A percentile compares a stretch with the other conserved stretches of the same genome.
Conservation (phyloP, 345 rosid genomes). For the Populus ilicifolia region DNA sequence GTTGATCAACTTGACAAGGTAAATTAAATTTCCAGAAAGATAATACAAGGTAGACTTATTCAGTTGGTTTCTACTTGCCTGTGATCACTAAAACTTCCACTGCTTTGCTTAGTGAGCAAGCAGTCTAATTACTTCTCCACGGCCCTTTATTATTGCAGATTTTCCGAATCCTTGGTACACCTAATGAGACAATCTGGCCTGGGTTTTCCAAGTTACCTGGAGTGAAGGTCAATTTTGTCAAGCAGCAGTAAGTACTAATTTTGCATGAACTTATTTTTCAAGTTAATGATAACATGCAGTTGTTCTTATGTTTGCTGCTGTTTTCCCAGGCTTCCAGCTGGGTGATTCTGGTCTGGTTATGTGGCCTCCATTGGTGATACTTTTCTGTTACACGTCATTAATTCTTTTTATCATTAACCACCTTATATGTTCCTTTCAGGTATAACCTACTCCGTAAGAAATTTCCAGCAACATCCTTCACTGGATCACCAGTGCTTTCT, state of each 20-base stretch:
- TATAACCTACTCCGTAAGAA: slow-evolving; percentile 92
- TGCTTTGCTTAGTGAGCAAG: neutral
- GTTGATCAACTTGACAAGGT: slow-evolving; percentile 99
- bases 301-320: slow-evolving; percentile 51
- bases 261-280: slow-evolving; percentile 15
- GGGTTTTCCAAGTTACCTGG: slow-evolving; percentile 93
- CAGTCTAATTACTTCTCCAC: neutral
- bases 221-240: slow-evolving; percentile 94
- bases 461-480: slow-evolving; percentile 92
- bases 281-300: slow-evolving; percentile 24
- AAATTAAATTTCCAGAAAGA: slow-evolving; percentile 4
- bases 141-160: slow-evolving; percentile 47
- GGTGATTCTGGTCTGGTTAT: slow-evolving; percentile 79
- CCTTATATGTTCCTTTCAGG: slow-evolving; percentile 65
- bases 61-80: neutral
- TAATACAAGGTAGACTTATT: neutral
- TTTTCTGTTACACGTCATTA: slow-evolving; percentile 34
- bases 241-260: slow-evolving; percentile 80
- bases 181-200: slow-evolving; percentile 95
- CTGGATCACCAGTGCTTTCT: slow-evolving; percentile 94
- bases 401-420: slow-evolving; percentile 35
- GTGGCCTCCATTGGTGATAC: slow-evolving; percentile 63
- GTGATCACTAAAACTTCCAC: neutral
- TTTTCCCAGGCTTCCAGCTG: slow-evolving; percentile 95
- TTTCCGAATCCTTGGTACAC: slow-evolving; percentile 84